Percentiles rank a stretch among this genome's conserved stretches.
phyloP scores from a whole-genome alignment of 768 basidiomycete species.

The Brasilioporus rufonigricans region DNA sequence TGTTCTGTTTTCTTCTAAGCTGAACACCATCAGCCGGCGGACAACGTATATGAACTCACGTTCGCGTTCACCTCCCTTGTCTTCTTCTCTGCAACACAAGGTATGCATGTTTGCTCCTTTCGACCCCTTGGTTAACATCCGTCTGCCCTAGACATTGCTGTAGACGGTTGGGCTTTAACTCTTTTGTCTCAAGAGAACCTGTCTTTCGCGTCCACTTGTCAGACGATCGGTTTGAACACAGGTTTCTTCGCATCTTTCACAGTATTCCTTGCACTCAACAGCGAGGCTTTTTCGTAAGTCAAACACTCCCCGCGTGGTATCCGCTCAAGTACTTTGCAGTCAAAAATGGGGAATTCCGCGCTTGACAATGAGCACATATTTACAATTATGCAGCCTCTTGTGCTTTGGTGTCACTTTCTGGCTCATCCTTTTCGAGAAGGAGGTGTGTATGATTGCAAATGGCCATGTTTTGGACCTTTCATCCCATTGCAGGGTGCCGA shows the following conservation, averaged over 20 bases:
- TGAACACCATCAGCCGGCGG: conserved; percentile 59
- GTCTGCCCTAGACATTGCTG: conserved; percentile 77
- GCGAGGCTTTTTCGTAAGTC: conserved; percentile 81
- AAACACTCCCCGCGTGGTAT: neutral
- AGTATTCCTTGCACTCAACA: conserved; percentile 95
- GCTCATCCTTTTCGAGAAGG: conserved; percentile 84
- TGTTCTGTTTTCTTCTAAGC: conserved; percentile 3
- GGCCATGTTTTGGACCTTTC: neutral
- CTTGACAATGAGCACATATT: conserved; percentile 71
- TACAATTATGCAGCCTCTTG: conserved; percentile 81
- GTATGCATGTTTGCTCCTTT: conserved; percentile 37
- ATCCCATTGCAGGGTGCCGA: conserved; percentile 63
- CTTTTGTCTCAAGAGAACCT: conserved; percentile 89
- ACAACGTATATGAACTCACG: conserved; percentile 77
- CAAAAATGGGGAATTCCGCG: conserved; percentile 75
- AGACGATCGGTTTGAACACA: conserved; percentile 94
- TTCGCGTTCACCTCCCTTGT: conserved; percentile 86
- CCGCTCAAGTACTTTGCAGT: conserved; percentile 35
- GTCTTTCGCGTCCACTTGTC: conserved; percentile 96
- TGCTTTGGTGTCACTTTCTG: conserved; percentile 87
- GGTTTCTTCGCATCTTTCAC: conserved; percentile 97
- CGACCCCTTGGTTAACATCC: conserved; percentile 4
- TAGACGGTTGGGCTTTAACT: conserved; percentile 89
- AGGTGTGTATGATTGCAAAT: conserved; percentile 49
- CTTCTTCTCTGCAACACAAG: conserved; percentile 96